Percentiles rank a stretch among this genome's conserved stretches.
Evolutionary conservation across 2,329 filamentous ascomycete genomes (phyloP).

Genomic region (Stagonosporopsis chrysanthemi): DNA sequence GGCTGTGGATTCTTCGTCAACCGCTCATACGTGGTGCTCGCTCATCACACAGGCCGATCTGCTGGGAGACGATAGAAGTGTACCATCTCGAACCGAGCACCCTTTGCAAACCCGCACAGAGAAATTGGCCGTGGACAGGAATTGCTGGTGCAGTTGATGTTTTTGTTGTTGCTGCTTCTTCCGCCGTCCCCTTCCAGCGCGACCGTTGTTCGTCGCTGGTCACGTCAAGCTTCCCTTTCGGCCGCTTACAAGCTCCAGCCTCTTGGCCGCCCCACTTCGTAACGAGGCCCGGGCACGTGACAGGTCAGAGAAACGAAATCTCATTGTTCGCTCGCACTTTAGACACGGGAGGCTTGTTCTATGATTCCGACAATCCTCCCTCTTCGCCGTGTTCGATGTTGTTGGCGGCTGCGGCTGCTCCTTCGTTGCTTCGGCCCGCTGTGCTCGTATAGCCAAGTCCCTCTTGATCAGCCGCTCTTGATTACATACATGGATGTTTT

Average conservation of each 20-base stretch:
- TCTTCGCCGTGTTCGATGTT: background rate
- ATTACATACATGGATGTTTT: background rate
- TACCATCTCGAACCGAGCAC: background rate
- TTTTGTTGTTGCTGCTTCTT: background rate
- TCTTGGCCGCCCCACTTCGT: constrained; percentile 4
- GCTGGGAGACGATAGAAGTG: background rate
- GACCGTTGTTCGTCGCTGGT: background rate
- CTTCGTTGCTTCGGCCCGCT: background rate
- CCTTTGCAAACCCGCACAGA: no score
- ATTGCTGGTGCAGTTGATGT: background rate
- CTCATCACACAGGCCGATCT: background rate
- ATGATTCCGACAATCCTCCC: background rate
- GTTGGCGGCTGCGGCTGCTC: background rate
- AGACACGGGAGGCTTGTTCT: background rate
- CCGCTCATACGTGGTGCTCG: no score
- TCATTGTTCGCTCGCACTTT: background rate
- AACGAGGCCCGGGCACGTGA: no score
- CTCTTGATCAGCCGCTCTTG: background rate
- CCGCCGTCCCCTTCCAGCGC: background rate
- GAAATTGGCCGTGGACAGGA: background rate
- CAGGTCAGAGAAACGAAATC: no score
- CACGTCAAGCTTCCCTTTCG: constrained; percentile 11
- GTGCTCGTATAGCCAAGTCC: background rate
- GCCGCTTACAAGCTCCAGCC: constrained; percentile 1
- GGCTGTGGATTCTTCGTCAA: background rate